phyloP scores from a whole-genome alignment of 2,329 filamentous ascomycete genomes.

The Davidsoniella neocaledoniae region DNA sequence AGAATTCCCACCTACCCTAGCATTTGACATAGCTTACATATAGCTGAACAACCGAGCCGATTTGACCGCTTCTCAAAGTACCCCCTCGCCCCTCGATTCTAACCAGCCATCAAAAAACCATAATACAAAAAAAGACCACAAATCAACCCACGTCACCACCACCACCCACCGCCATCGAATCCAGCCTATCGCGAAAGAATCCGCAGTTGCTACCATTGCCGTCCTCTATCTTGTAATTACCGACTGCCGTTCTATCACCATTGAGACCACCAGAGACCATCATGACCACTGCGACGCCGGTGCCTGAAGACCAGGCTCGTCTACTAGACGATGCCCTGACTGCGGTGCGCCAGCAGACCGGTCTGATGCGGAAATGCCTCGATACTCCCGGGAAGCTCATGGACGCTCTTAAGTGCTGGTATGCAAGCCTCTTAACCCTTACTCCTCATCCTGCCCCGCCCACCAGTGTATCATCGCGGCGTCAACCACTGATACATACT shows the following conservation, averaged over 20 bases:
- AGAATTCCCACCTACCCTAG: too few species aligned
- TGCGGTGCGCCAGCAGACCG: constrained; percentile 92
- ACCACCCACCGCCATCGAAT: too few species aligned
- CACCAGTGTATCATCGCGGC: not conserved
- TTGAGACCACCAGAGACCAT: constrained; percentile 1
- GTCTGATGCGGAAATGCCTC: constrained; percentile 92
- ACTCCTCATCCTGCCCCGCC: not conserved
- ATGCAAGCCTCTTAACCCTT: constrained; percentile 16
- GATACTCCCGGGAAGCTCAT: constrained; percentile 97
- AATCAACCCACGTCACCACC: too few species aligned
- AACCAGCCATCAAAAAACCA: too few species aligned
- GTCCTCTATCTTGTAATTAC: not conserved
- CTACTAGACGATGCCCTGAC: constrained; percentile 93
- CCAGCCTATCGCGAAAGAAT: too few species aligned
- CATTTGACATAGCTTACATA: not conserved
- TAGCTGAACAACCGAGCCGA: too few species aligned
- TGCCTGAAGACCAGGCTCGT: constrained; percentile 65
- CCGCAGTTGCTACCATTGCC: too few species aligned
- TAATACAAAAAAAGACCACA: too few species aligned
- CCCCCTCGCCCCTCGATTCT: too few species aligned
- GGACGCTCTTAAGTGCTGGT: constrained; percentile 99
- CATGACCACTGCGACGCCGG: constrained; percentile 38
- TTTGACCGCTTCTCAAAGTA: too few species aligned
- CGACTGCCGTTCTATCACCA: not conserved
- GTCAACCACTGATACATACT: not conserved